phyloP scores from a whole-genome alignment of 1,284 basidiomycete genomes.

The Malassezia furfur region DNA sequence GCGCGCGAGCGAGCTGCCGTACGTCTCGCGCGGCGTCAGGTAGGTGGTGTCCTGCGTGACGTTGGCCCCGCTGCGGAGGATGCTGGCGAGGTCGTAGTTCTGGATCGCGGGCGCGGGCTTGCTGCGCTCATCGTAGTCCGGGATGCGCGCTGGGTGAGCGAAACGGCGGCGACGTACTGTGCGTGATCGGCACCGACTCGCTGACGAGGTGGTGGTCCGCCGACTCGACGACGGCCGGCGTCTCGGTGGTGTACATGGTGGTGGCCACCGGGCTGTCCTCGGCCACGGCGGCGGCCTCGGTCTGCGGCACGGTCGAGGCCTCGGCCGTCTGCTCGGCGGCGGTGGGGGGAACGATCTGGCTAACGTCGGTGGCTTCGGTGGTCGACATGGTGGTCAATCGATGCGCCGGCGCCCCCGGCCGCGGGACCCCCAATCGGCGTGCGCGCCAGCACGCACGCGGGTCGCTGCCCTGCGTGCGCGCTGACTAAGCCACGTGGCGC shows the following conservation, averaged over 20 bases:
- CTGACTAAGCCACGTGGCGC: too few species aligned
- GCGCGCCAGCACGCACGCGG: neutral
- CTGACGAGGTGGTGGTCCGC: slow-evolving; percentile 13
- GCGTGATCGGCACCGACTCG: slow-evolving; percentile 15
- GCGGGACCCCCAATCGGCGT: neutral
- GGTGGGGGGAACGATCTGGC: neutral
- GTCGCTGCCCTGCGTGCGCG: neutral
- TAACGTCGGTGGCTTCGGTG: neutral
- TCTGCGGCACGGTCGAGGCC: neutral
- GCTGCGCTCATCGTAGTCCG: slow-evolving; percentile 11
- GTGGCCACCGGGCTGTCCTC: neutral
- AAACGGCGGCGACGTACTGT: neutral
- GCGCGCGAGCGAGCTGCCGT: neutral
- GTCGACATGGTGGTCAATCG: neutral
- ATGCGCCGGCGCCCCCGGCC: neutral
- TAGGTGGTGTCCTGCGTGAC: neutral
- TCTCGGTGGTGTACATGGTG: slow-evolving; percentile 14
- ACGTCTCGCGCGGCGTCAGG: neutral
- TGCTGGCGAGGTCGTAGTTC: slow-evolving; percentile 6
- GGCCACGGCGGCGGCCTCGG: neutral
- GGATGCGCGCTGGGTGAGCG: slow-evolving; percentile 2
- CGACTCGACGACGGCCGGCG: slow-evolving; percentile 15
- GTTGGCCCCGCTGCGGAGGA: slow-evolving; percentile 2
- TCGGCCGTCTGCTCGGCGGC: neutral
- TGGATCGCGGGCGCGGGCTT: slow-evolving; percentile 13